Conservation (phyloP, 495 filamentous ascomycete species). For the Arthonia radiata region DNA sequence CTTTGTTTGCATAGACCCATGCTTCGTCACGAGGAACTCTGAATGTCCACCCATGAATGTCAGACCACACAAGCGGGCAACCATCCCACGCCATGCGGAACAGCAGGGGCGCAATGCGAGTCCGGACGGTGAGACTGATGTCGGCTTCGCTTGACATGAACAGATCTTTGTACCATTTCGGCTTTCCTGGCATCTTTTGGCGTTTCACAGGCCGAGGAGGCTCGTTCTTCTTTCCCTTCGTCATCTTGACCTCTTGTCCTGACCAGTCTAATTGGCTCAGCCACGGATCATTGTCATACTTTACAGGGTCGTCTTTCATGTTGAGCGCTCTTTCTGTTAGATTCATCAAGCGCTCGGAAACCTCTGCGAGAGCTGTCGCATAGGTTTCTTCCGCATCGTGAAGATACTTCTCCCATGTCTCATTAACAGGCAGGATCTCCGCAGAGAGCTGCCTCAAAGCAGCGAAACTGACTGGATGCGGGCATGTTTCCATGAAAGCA, state of each 20-base stretch:
- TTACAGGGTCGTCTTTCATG: constrained; percentile 38
- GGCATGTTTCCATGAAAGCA: constrained; percentile 64
- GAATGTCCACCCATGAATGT: constrained; percentile 81
- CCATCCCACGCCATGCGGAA: constrained; percentile 75
- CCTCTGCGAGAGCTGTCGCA: constrained; percentile 42
- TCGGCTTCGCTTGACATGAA: constrained; percentile 35
- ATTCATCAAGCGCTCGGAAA: constrained; percentile 43
- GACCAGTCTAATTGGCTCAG: constrained; percentile 86
- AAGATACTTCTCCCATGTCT: constrained; percentile 68
- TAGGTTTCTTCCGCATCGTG: constrained; percentile 66
- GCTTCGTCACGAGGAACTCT: constrained; percentile 40
- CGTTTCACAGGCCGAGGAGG: constrained; percentile 50
- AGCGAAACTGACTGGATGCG: constrained; percentile 92
- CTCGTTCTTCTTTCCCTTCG: constrained; percentile 66
- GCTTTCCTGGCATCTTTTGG: constrained; percentile 88
- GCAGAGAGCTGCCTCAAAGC: constrained; percentile 78
- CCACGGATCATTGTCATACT: constrained; percentile 65
- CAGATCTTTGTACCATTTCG: constrained; percentile 85
- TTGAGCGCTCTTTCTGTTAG: constrained; percentile 54
- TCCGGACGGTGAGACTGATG: constrained; percentile 65
- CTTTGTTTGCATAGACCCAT: constrained; percentile 38
- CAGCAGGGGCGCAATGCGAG: constrained; percentile 67
- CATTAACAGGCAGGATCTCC: constrained; percentile 73
- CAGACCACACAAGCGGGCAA: constrained; percentile 74
- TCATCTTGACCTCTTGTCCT: constrained; percentile 72